These are phyloP conservation scores for Hansenula anomala DNA, from an alignment of 1,139 yeast genomes.

Conservation along the genomic window DNA sequence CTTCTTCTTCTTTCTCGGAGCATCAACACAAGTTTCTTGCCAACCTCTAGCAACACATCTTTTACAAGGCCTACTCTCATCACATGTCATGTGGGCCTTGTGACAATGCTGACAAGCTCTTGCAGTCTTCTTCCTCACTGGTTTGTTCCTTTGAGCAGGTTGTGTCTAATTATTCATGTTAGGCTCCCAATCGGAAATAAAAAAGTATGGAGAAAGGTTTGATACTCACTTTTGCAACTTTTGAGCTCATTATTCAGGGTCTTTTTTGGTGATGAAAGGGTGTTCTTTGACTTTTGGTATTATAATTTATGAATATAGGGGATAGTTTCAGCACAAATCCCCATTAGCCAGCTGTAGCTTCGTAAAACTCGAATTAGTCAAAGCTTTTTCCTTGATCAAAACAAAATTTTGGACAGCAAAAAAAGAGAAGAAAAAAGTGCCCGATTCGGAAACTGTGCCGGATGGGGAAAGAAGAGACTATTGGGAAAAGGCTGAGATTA, in stretches of 20 bases:
- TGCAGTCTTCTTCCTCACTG: conserved; percentile 53
- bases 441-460: no score
- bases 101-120: conserved; percentile 89
- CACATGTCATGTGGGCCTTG: conserved; percentile 85
- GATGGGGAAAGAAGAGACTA: no score
- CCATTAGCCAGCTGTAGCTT: no score
- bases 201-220: neutral
- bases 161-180: neutral
- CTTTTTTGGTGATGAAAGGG: no score
- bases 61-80: conserved; percentile 73
- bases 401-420: no score
- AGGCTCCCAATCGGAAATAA: neutral
- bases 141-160: conserved; percentile 12
- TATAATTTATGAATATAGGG: no score
- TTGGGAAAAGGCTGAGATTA: no score
- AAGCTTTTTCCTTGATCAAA: no score
- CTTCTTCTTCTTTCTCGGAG: conserved; percentile 82
- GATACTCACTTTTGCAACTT: neutral
- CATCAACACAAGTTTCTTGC: conserved; percentile 76
- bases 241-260: neutral
- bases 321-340: no score
- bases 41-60: conserved; percentile 72
- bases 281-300: no score
- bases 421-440: no score
- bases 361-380: no score